Conservation (phyloP, 1,284 basidiomycete species). For the Kwoniella shivajii region DNA sequence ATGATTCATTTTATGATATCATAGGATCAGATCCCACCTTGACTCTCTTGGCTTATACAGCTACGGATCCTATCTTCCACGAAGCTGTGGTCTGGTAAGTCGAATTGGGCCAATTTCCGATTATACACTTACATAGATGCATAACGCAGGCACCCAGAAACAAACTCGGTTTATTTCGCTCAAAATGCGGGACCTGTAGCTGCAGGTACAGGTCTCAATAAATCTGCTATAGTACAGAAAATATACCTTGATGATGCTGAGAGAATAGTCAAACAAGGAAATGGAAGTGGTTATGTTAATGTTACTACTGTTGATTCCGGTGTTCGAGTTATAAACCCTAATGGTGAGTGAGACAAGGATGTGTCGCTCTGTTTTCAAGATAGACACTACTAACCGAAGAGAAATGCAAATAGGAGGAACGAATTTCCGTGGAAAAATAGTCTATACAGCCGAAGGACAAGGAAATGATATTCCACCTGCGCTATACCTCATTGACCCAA, state of each 20-base stretch:
- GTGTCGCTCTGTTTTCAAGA: not conserved
- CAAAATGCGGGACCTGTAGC: slow-evolving; percentile 58
- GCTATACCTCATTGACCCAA: slow-evolving; percentile 67
- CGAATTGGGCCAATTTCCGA: not conserved
- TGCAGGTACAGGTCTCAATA: slow-evolving; percentile 55
- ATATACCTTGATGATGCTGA: slow-evolving; percentile 54
- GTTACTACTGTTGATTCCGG: slow-evolving; percentile 55
- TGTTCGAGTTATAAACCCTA: slow-evolving; percentile 69
- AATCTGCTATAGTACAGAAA: slow-evolving; percentile 57
- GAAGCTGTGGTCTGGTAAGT: slow-evolving; percentile 67
- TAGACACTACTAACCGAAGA: no score
- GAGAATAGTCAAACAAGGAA: slow-evolving; percentile 54
- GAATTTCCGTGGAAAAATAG: slow-evolving; percentile 59
- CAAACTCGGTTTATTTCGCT: slow-evolving; percentile 63
- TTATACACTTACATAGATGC: no score
- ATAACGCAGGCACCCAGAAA: slow-evolving; percentile 58
- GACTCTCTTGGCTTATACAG: slow-evolving; percentile 60
- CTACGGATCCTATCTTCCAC: slow-evolving; percentile 69
- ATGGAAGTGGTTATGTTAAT: slow-evolving; percentile 55
- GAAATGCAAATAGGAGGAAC: slow-evolving; percentile 60
- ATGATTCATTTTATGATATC: slow-evolving; percentile 63
- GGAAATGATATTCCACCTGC: slow-evolving; percentile 63
- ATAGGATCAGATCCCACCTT: slow-evolving; percentile 65
- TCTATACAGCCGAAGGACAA: slow-evolving; percentile 70
- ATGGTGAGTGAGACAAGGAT: slow-evolving; percentile 58